Evolutionary conservation across 1,139 yeast genomes (phyloP).

Genomic region (Pneumocystis wakefieldiae): DNA sequence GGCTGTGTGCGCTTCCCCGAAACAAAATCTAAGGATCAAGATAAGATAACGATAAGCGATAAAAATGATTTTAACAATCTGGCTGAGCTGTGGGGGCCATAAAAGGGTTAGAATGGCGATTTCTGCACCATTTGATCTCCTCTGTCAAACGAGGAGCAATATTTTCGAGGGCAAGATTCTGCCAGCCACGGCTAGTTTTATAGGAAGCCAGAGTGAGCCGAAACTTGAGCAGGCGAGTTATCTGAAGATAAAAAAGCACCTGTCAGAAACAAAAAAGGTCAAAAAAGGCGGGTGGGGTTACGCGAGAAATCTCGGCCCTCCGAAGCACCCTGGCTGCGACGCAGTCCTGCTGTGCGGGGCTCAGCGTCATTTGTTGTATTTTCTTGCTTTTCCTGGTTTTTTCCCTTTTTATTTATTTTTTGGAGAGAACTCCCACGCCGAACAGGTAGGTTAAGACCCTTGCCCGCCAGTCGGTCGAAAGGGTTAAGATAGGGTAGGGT

Average conservation of each 20-base stretch:
- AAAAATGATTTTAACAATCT: too few relatives aligned
- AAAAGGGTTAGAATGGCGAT: not conserved
- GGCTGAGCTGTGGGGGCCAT: not conserved
- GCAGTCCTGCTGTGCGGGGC: not conserved
- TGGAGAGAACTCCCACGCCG: too few relatives aligned
- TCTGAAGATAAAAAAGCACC: constrained; percentile 8
- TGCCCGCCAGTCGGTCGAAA: too few relatives aligned
- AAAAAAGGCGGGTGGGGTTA: not conserved
- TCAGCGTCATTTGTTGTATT: not conserved
- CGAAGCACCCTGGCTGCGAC: not conserved
- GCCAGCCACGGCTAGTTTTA: constrained; percentile 30
- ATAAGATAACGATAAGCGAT: too few relatives aligned
- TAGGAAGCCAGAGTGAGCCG: constrained; percentile 29
- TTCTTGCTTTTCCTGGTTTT: too few relatives aligned
- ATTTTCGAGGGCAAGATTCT: constrained; percentile 24
- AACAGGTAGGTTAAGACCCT: too few relatives aligned
- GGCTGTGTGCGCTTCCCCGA: too few relatives aligned
- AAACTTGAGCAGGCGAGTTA: constrained; percentile 28
- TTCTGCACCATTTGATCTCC: constrained; percentile 10
- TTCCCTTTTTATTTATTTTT: too few relatives aligned
- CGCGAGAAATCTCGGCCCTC: not conserved
- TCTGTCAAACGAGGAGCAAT: constrained; percentile 23
- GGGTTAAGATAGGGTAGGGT: too few relatives aligned
- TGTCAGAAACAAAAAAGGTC: not conserved
- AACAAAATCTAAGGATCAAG: too few relatives aligned